These are phyloP conservation scores for Venturiaceae sp. DNA, from an alignment of 2,329 filamentous ascomycete genomes.

Conservation along the genomic window DNA sequence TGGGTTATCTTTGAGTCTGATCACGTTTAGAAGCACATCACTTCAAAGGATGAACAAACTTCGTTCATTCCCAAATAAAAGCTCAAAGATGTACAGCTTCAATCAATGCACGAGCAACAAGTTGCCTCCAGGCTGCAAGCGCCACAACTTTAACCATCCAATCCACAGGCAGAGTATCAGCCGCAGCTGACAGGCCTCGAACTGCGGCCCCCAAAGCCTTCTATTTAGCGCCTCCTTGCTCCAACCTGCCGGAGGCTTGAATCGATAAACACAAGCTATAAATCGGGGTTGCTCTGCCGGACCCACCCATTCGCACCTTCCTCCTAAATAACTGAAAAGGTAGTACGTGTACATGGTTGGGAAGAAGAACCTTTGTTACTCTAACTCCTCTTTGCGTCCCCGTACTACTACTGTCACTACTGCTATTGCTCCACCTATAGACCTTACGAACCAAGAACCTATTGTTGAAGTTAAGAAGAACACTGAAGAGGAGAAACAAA, in stretches of 20 bases:
- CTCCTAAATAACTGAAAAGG: no score
- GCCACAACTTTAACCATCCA: background rate
- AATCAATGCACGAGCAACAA: no score
- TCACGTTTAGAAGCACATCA: no score
- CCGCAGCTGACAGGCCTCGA: background rate
- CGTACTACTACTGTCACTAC: background rate
- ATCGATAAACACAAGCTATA: background rate
- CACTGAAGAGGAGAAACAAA: background rate
- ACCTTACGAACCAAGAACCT: background rate
- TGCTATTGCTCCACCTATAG: background rate
- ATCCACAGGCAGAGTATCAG: background rate
- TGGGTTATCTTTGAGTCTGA: background rate
- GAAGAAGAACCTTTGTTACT: background rate
- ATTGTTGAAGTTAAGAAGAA: background rate
- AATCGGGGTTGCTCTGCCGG: background rate
- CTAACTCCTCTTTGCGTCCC: background rate
- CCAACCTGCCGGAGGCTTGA: background rate
- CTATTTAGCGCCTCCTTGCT: background rate
- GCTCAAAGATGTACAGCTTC: no score
- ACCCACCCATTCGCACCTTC: background rate
- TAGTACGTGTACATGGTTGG: background rate
- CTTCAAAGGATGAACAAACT: no score
- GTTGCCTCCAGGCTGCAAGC: background rate
- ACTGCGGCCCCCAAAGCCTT: background rate
- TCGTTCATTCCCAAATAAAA: no score